These are phyloP conservation scores for Nymphaea thermarum DNA, from an alignment of 164 flowering plant genomes.

Conservation along the genomic window DNA sequence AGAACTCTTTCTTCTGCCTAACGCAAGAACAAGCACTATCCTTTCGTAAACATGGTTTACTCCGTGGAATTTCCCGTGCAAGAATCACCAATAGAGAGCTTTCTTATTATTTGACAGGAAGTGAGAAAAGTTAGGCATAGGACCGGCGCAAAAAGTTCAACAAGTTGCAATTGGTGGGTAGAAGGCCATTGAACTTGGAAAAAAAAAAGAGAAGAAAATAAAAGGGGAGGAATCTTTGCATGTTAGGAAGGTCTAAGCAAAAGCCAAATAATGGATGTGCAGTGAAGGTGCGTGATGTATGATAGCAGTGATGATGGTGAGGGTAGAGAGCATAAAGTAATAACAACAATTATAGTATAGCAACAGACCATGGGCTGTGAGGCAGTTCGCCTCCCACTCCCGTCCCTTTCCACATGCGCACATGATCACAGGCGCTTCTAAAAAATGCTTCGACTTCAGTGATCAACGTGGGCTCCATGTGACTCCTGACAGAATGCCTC, in stretches of 20 bases:
- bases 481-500: not conserved
- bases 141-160: not conserved
- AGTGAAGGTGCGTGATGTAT: not conserved
- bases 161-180: not conserved
- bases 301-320: not conserved
- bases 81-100: no score
- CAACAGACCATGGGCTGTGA: not conserved
- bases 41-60: not conserved
- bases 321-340: not conserved
- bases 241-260: not conserved
- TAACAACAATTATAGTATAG: not conserved
- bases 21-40: not conserved
- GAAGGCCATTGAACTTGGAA: not conserved
- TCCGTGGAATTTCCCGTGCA: not conserved
- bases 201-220: not conserved
- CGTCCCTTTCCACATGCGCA: slow-evolving; percentile 1
- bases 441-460: not conserved
- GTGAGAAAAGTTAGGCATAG: no score
- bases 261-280: not conserved
- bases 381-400: not conserved
- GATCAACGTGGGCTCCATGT: not conserved
- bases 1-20: not conserved
- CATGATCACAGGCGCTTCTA: not conserved
- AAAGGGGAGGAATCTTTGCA: slow-evolving; percentile 2
- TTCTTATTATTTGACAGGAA: no score